Evolutionary conservation across 768 basidiomycete species (phyloP), one percentile per base, ranked within the genome.

Genomic region (Russula abietina): DNA sequence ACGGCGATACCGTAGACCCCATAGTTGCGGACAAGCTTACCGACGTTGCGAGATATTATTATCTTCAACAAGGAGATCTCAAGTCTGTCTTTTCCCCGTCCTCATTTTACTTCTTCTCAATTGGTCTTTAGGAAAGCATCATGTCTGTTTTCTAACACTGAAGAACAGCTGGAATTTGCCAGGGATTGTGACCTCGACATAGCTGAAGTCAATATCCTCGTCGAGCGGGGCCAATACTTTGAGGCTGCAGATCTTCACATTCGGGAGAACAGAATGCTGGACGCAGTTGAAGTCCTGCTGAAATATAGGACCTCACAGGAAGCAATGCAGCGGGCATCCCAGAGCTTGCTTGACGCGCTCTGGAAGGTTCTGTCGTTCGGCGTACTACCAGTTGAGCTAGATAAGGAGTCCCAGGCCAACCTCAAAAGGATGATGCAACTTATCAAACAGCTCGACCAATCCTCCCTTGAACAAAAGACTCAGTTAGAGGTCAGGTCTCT

Each of bases 111-210:
- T 14, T 24, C 28, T 19, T 10, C 24, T 64, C n/a, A 46, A 9
- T 14, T 19, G 6, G 48, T 54, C 43, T 60, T 14, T 65, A 87
- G 86, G 43, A 74, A 78, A 69, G 78, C 78, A n/a, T 58, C 73
- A 50, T 60, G 68, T 9, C 69, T 88, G 1, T 89, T 88, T 62
- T 62, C 71, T 0, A 74, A 77, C 1, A 68, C 74, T 0, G 82
- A 88, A 26, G 83, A 86, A 28, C 77, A 77, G 30, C 62, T 85
- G n/a, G 78, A 80, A 52, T 88, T 83, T 62, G 75, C 83, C 11
- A 79, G 83, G 50, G 78, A 82, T 6, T 77, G 78, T 51, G 80
- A 79, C 50, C 73, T 88, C 19, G 81, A 84, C 68, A 67, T 77
- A 19, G 79, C 80, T 12, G 80, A 75, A 10, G 79, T 79, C 0